A percentile compares a stretch with the other conserved stretches of the same genome.
phyloP scores from a whole-genome alignment of 495 filamentous ascomycete species.

The Immersiella caudata region DNA sequence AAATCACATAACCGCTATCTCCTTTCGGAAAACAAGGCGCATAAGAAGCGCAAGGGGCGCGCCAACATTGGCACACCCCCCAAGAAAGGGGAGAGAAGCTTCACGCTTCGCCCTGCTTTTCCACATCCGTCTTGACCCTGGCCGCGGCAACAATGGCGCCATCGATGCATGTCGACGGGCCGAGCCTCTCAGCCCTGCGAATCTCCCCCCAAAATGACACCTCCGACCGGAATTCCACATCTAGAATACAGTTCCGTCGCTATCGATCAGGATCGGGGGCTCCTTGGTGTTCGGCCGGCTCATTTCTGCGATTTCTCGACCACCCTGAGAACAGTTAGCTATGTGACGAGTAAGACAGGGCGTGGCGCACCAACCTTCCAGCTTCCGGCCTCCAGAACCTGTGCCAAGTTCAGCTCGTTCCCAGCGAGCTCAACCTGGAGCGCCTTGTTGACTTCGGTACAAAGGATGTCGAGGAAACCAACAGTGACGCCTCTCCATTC shows the following conservation, averaged over 20 bases:
- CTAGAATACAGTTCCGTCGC: conserved; percentile 94
- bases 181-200: background rate
- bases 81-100: background rate
- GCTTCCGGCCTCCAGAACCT: conserved; percentile 86
- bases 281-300: conserved; percentile 95
- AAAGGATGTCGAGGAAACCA: conserved; percentile 77
- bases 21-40: background rate
- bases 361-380: conserved; percentile 73
- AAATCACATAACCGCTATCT: background rate
- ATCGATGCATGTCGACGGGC: background rate
- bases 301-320: conserved; percentile 93
- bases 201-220: background rate
- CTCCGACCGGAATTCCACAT: background rate
- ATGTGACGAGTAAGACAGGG: background rate
- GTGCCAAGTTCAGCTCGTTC: conserved; percentile 67
- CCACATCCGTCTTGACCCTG: background rate
- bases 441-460: conserved; percentile 68
- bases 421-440: conserved; percentile 55
- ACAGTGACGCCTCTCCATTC: conserved; percentile 86
- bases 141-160: background rate
- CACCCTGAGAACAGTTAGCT: conserved; percentile 62
- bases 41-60: conserved; percentile 5
- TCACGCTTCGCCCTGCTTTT: background rate
- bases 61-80: conserved; percentile 1
- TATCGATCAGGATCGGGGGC: conserved; percentile 93